Evolutionary conservation across 2,329 filamentous ascomycete species (phyloP).

Genomic region (Raffaelea albimanens): DNA sequence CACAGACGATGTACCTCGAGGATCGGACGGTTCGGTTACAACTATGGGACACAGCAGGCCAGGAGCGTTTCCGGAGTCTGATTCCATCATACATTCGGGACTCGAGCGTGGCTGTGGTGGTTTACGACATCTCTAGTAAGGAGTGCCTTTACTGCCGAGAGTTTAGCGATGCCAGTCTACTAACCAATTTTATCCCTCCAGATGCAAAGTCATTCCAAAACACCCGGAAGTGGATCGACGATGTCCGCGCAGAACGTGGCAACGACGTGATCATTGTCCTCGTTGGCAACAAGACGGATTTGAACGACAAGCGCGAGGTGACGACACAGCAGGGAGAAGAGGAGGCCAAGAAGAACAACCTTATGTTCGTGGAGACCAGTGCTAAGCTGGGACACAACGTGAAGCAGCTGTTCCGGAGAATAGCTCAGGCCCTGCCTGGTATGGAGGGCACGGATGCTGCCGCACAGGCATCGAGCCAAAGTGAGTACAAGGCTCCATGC

Average conservation of each 20-base stretch:
- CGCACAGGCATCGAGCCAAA: slow-evolving; percentile 64
- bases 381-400: slow-evolving; percentile 98
- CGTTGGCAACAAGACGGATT: slow-evolving; percentile 97
- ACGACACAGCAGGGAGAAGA: slow-evolving; percentile 95
- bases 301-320: slow-evolving; percentile 97
- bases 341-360: slow-evolving; percentile 92
- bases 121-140: slow-evolving; percentile 90
- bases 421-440: slow-evolving; percentile 92
- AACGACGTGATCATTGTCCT: slow-evolving; percentile 99
- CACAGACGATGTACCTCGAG: slow-evolving; percentile 96
- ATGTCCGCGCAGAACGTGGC: slow-evolving; percentile 89
- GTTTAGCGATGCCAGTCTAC: background rate
- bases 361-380: slow-evolving; percentile 99
- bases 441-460: slow-evolving; percentile 89
- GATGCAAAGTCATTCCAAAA: slow-evolving; percentile 96
- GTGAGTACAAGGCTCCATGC: slow-evolving; percentile 30
- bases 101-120: slow-evolving; percentile 93
- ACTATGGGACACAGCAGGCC: slow-evolving; percentile 96
- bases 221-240: slow-evolving; percentile 98
- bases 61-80: slow-evolving; percentile 92
- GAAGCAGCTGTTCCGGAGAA: slow-evolving; percentile 93
- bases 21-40: slow-evolving; percentile 95
- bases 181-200: slow-evolving; percentile 19
- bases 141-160: background rate
- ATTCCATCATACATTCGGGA: slow-evolving; percentile 99